Conservation (phyloP, 305 asterid genomes). For the Fraxinus xanthoxyloides region DNA sequence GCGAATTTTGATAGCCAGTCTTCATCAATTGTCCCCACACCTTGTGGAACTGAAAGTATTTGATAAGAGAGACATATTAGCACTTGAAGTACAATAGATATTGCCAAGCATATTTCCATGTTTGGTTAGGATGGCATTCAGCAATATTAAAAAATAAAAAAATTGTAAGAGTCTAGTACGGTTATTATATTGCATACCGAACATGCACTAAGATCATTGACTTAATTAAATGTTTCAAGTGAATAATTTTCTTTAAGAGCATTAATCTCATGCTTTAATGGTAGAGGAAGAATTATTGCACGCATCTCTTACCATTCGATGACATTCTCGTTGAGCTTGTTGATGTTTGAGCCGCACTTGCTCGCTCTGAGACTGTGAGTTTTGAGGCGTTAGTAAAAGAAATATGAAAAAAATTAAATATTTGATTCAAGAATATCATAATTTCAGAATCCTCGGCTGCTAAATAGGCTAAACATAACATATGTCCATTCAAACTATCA, state of each 20-base stretch:
- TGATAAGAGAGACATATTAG: background rate
- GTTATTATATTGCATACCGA: background rate
- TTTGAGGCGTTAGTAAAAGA: background rate
- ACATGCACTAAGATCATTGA: background rate
- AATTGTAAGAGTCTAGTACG: background rate
- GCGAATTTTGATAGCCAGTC: conserved; percentile 96
- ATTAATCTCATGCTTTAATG: conserved; percentile 7
- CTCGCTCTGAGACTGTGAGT: conserved; percentile 59
- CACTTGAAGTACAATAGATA: background rate
- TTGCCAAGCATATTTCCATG: background rate
- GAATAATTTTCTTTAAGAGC: background rate
- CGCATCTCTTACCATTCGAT: conserved; percentile 60
- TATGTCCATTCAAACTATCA: background rate
- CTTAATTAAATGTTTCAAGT: background rate
- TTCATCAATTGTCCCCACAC: conserved; percentile 99
- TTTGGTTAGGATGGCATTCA: background rate
- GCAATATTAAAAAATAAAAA: background rate
- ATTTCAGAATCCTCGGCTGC: background rate
- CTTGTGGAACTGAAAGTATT: conserved; percentile 72
- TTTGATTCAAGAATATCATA: background rate
- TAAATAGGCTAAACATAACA: background rate
- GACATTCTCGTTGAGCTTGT: conserved; percentile 70
- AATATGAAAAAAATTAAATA: conserved; percentile 1
- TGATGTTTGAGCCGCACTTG: conserved; percentile 65
- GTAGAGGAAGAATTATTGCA: background rate